Conservation (phyloP, 2,329 filamentous ascomycete species). For the Paradendryphiella salina region DNA sequence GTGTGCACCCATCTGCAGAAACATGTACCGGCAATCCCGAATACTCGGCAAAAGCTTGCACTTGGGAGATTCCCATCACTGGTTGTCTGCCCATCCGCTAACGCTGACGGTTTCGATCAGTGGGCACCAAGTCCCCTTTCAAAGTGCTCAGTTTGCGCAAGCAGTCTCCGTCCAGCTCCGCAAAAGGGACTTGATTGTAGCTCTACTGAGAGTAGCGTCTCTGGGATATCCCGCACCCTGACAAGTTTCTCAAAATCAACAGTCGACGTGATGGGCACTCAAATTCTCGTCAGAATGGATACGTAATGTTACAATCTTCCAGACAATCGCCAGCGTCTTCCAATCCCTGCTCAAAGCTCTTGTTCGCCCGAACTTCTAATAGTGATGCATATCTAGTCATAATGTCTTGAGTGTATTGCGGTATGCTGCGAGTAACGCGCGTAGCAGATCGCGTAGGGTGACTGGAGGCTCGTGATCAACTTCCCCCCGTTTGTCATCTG, state of each 20-base stretch:
- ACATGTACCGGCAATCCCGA: neutral
- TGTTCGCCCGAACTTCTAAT: neutral
- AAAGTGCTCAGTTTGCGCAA: neutral
- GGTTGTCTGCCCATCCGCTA: neutral
- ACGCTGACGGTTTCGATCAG: neutral
- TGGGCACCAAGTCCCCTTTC: constrained; percentile 3
- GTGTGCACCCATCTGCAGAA: neutral
- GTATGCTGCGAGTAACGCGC: constrained; percentile 6
- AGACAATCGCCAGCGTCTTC: neutral
- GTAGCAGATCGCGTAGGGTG: constrained; percentile 2
- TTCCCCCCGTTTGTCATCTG: neutral
- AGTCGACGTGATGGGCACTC: neutral
- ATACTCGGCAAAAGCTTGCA: neutral
- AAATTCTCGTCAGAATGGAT: neutral
- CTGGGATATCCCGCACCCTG: neutral
- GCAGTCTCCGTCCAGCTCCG: neutral
- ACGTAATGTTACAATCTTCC: neutral
- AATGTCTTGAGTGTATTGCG: neutral
- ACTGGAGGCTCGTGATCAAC: constrained; percentile 3
- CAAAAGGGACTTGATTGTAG: neutral
- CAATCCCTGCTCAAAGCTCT: neutral
- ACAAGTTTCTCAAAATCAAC: constrained; percentile 6
- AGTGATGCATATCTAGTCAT: neutral
- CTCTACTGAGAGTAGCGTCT: neutral
- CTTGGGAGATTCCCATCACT: neutral